Evolutionary conservation across 306 rosid genomes (phyloP), one percentile per base, ranked within the genome.

Genomic region (Fragaria vesca): DNA sequence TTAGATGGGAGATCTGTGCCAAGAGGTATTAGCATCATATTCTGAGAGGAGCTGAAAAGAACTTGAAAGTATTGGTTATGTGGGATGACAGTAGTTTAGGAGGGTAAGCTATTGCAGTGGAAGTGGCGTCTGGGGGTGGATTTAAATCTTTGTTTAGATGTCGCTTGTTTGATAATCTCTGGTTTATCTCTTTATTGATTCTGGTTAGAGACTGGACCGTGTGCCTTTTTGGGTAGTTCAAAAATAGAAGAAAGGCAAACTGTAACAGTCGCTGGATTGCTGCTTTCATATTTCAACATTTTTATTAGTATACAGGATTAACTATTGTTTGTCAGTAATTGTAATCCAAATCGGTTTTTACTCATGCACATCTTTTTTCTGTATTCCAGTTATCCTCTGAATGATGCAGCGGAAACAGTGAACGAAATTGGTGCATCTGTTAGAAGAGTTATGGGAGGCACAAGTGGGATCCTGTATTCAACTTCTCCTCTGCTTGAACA

Each of bases 381-480:
- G n/a, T 78, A 45, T 54, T 78, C 40, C 92, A 95, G 97, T 84
- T 95, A 95, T 88, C 97, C 99, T 70, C 91, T 95, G 81, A 93
- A 93, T 83, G 93, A 93, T 84, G 97, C 94, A 55, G 91, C 91
- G 7, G 98, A 91, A 87, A 95, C 99, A 72, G 85, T 90, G 48
- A 76, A 87, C 60, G 97, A 89, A 86, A 88, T 95, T 77, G 99
- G 94, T 73, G 87, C 91, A 42, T 86, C 97, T 72, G 81, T 95
- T 73, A 81, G 89, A 84, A 87, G 88, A 89, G 88, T 88, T 75
- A 95, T 95, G 98, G 99, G 97, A 55, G 97, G 99, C 82, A 95
- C 97, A 57, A 90, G 99, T 79, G 99, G 99, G 86, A 91, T 89
- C 79, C 72, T 95, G 99, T 95, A 91, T 79, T 54, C 70, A 34